phyloP scores from a whole-genome alignment of 352 stramenopile genomes.

The Globisporangium emineosum region DNA sequence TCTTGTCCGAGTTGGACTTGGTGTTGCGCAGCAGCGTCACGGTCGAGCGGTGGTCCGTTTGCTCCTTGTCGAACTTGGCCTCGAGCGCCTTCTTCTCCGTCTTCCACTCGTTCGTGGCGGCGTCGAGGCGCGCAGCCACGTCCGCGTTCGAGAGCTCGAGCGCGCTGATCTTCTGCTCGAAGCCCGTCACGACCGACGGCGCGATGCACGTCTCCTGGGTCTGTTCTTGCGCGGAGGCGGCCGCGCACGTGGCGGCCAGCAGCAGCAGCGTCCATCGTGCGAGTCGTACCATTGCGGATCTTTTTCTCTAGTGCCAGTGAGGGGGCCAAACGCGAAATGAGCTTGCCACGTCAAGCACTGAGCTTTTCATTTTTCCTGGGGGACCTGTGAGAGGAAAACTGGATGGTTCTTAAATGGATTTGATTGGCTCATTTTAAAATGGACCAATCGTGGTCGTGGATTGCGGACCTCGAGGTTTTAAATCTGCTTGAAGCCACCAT shows the following conservation, averaged over 20 bases:
- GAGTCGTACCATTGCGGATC: slow-evolving; percentile 32
- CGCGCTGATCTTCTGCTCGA: slow-evolving; percentile 42
- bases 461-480: not conserved
- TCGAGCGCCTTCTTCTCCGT: slow-evolving; percentile 37
- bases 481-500: not conserved
- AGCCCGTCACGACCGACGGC: slow-evolving; percentile 35
- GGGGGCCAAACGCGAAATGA: not conserved
- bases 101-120: slow-evolving; percentile 26
- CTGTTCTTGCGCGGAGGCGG: slow-evolving; percentile 23
- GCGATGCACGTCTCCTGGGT: slow-evolving; percentile 22
- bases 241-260: slow-evolving; percentile 29
- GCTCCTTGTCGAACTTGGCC: slow-evolving; percentile 32
- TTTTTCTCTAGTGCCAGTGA: not conserved
- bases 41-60: slow-evolving; percentile 22
- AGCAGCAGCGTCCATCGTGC: slow-evolving; percentile 35
- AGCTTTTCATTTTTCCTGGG: not conserved
- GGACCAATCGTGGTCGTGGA: not conserved
- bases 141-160: slow-evolving; percentile 39
- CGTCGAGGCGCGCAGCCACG: slow-evolving; percentile 39
- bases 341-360: not conserved
- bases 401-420: not conserved
- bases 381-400: not conserved
- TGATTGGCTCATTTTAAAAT: not conserved
- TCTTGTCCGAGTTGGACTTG: slow-evolving; percentile 22
- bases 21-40: slow-evolving; percentile 19